Conservation (phyloP, 2,329 filamentous ascomycete genomes). For the Myriosclerotinia scirpicola region DNA sequence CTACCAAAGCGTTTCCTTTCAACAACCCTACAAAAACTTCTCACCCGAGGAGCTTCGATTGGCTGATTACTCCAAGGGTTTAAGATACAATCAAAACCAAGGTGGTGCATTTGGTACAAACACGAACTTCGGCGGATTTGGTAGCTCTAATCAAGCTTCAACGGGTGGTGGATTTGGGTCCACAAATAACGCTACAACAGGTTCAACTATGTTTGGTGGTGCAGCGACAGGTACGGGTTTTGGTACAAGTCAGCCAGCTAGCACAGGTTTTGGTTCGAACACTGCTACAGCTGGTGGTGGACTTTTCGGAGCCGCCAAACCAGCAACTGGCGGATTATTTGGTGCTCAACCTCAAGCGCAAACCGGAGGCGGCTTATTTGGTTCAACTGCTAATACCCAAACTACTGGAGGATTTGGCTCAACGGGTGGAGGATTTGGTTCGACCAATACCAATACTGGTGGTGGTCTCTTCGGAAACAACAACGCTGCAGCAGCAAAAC, state of each 20-base stretch:
- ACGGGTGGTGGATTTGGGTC: slow-evolving; percentile 35
- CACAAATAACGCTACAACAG: slow-evolving; percentile 37
- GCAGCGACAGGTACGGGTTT: slow-evolving; percentile 46
- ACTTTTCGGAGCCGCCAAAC: slow-evolving; percentile 45
- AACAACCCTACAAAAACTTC: slow-evolving; percentile 81
- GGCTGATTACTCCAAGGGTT: slow-evolving; percentile 85
- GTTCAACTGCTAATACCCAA: slow-evolving; percentile 30
- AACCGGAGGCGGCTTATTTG: slow-evolving; percentile 33
- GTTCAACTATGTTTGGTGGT: slow-evolving; percentile 45
- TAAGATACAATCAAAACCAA: slow-evolving; percentile 81
- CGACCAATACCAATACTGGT: slow-evolving; percentile 37
- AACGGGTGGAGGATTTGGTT: slow-evolving; percentile 36
- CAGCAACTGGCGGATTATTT: slow-evolving; percentile 44
- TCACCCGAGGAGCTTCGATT: slow-evolving; percentile 82
- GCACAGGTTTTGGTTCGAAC: slow-evolving; percentile 51
- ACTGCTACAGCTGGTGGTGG: slow-evolving; percentile 39
- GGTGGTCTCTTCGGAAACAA: slow-evolving; percentile 37
- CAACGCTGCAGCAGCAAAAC: slow-evolving; percentile 44
- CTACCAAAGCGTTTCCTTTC: slow-evolving; percentile 79
- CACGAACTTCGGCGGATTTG: slow-evolving; percentile 43
- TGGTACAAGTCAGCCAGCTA: slow-evolving; percentile 46
- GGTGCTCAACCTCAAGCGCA: slow-evolving; percentile 41
- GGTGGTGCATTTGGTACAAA: slow-evolving; percentile 69
- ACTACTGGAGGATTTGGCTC: slow-evolving; percentile 45
- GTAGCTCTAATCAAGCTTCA: slow-evolving; percentile 31